Conservation (phyloP, 768 basidiomycete genomes). For the Polyporus arcularius region DNA sequence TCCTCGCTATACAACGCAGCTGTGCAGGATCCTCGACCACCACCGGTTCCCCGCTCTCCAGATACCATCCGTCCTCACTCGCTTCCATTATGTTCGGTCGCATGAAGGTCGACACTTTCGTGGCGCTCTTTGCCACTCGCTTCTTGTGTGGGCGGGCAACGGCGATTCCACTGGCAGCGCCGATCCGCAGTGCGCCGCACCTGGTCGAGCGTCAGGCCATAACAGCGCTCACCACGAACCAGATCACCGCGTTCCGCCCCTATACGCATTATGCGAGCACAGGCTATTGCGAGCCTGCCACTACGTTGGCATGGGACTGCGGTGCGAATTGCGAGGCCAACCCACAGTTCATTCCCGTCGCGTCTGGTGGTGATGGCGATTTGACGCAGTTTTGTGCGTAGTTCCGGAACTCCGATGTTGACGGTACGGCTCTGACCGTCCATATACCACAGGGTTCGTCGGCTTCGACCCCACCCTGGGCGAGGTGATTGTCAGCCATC, state of each 20-base stretch:
- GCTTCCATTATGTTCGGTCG: neutral
- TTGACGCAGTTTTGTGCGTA: conserved; percentile 40
- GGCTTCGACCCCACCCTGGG: conserved; percentile 47
- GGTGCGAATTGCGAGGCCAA: conserved; percentile 47
- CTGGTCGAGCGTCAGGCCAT: conserved; percentile 16
- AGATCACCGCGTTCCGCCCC: conserved; percentile 30
- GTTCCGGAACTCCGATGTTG: neutral
- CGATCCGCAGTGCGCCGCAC: neutral
- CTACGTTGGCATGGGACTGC: conserved; percentile 31
- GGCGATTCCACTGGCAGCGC: conserved; percentile 6
- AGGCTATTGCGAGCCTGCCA: conserved; percentile 31
- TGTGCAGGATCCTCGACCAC: neutral
- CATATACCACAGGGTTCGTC: conserved; percentile 45
- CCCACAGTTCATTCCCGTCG: conserved; percentile 46
- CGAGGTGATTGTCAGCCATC: conserved; percentile 39
- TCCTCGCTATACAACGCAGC: neutral
- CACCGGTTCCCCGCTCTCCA: neutral
- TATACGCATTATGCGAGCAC: conserved; percentile 34
- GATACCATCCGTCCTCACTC: neutral
- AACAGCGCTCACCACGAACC: conserved; percentile 22
- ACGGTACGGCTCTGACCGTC: neutral
- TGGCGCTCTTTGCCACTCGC: neutral
- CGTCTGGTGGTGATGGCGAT: conserved; percentile 49
- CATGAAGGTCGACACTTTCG: neutral
- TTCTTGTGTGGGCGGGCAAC: neutral